Conservation (phyloP, 2,329 filamentous ascomycete species). For the Xylaria sp. region DNA sequence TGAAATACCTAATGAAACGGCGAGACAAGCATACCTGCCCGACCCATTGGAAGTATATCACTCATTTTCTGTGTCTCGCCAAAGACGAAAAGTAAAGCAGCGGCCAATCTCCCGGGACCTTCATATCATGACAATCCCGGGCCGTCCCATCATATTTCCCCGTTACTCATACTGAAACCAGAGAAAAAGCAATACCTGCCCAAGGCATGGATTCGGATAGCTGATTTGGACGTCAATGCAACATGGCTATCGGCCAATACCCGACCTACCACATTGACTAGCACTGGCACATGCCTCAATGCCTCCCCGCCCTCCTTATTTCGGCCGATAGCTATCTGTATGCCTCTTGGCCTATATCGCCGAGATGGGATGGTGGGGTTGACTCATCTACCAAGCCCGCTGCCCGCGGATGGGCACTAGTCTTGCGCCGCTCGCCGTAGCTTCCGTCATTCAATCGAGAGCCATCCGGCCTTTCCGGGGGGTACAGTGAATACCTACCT, state of each 20-base stretch:
- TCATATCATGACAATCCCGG: constrained; percentile 9
- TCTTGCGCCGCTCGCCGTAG: background rate
- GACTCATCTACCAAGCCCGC: constrained; percentile 9
- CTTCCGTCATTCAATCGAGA: background rate
- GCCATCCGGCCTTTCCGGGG: constrained; percentile 8
- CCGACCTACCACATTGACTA: background rate
- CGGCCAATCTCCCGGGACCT: constrained; percentile 1
- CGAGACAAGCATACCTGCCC: no score
- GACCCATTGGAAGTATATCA: background rate
- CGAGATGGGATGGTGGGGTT: constrained; percentile 26
- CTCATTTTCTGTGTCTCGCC: background rate
- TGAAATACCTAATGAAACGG: background rate
- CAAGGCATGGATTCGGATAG: background rate
- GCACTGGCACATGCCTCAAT: constrained; percentile 1
- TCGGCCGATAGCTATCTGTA: background rate
- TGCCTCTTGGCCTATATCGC: constrained; percentile 4
- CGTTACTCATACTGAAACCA: background rate
- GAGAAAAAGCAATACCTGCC: background rate
- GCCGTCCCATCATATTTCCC: background rate
- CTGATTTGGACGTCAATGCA: constrained; percentile 8
- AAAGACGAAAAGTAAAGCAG: background rate
- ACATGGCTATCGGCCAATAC: constrained; percentile 15
- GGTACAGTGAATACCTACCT: background rate
- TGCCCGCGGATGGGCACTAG: background rate
- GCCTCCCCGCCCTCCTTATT: constrained; percentile 1